Conservation (phyloP, 768 basidiomycete species). For the Leccinum arenicola region DNA sequence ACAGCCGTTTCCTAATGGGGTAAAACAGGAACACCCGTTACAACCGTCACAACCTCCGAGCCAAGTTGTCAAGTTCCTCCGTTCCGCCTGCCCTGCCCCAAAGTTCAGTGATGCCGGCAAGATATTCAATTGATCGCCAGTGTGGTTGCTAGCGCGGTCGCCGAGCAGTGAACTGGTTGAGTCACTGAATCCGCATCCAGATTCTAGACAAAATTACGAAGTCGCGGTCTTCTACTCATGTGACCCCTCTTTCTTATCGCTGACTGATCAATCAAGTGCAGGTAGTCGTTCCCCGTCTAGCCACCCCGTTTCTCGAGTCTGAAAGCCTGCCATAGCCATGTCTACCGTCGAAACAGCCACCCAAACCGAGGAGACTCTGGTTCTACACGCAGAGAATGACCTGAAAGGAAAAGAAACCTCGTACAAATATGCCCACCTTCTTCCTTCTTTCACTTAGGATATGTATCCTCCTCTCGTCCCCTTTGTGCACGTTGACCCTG, state of each 20-base stretch:
- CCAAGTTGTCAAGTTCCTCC: not conserved
- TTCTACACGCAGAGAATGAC: conserved; percentile 5
- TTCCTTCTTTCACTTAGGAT: conserved; percentile 62
- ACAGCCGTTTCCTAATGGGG: conserved; percentile 6
- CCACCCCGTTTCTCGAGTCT: not conserved
- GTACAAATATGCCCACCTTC: conserved; percentile 68
- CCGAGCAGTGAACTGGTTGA: not conserved
- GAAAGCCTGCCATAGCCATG: conserved; percentile 4
- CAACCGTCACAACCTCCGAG: not conserved
- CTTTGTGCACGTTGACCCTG: conserved; percentile 79
- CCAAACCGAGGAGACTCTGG: not conserved
- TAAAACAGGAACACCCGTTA: not conserved
- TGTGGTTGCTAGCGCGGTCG: not conserved
- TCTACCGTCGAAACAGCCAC: conserved; percentile 15
- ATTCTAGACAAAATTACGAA: conserved; percentile 10
- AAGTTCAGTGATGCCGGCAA: not conserved
- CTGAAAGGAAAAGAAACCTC: conserved; percentile 2
- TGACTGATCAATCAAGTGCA: not conserved
- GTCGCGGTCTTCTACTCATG: conserved; percentile 2
- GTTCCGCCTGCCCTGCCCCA: not conserved
- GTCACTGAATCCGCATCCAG: not conserved
- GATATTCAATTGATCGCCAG: not conserved
- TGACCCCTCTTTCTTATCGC: conserved; percentile 9
- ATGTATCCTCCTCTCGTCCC: conserved; percentile 66
- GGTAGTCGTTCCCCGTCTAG: too few relatives aligned